phyloP scores from a whole-genome alignment of 345 rosid species.

The Eucalyptus pauciflora region DNA sequence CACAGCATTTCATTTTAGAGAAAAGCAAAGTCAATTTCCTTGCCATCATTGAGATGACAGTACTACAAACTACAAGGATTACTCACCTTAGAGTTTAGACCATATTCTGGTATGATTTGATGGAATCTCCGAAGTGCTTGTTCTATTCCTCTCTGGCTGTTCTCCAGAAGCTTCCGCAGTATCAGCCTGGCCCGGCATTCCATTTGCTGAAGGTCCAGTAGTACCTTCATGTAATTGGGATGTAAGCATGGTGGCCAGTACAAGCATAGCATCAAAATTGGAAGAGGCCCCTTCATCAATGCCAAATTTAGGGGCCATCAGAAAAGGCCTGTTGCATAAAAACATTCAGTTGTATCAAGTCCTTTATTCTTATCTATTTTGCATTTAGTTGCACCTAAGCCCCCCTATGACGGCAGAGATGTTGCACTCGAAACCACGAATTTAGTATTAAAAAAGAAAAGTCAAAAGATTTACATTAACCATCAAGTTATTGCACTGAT shows the following conservation, averaged over 20 bases:
- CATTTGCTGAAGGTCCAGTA: constrained; percentile 21
- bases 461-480: neutral
- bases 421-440: neutral
- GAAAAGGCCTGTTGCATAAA: no score
- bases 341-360: no score
- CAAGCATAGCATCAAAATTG: no score
- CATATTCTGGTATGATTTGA: constrained; percentile 83
- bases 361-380: no score
- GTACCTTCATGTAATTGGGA: constrained; percentile 24
- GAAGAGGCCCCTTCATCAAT: no score
- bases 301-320: no score
- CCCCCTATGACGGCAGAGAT: no score
- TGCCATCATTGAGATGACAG: neutral
- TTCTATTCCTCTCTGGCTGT: constrained; percentile 40
- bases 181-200: constrained; percentile 19
- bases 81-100: constrained; percentile 71
- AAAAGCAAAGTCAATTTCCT: neutral
- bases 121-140: constrained; percentile 45
- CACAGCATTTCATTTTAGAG: no score
- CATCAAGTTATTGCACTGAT: neutral
- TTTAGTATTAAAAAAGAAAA: neutral
- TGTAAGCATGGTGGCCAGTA: no score
- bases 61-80: neutral
- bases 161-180: constrained; percentile 20
- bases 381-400: no score